Evolutionary conservation across 129 eudicot species (phyloP).

Genomic region (Sambucus nigra): DNA sequence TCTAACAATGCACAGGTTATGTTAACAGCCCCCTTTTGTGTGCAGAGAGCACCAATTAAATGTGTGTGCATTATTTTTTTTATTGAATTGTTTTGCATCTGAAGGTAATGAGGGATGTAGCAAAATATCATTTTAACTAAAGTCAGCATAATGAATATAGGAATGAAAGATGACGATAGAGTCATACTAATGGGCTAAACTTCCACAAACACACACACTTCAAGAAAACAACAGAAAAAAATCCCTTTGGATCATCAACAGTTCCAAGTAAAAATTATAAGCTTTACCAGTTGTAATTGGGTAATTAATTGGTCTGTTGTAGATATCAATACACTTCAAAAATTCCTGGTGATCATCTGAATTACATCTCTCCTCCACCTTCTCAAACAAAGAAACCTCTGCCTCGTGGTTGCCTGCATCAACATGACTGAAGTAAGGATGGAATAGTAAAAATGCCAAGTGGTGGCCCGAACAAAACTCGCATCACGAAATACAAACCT

Average conservation of each 20-base stretch:
- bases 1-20: no score
- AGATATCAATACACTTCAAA: conserved; percentile 53
- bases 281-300: conserved; percentile 54
- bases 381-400: conserved; percentile 46
- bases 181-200: not conserved
- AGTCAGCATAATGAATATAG: no score
- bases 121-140: no score
- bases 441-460: not conserved
- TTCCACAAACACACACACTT: not conserved
- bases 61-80: no score
- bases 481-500: no score
- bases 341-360: conserved; percentile 42
- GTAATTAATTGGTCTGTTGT: conserved; percentile 38
- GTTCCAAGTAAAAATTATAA: not conserved
- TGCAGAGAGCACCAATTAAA: no score
- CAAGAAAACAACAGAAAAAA: not conserved
- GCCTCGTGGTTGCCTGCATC: conserved; percentile 45
- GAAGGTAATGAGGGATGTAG: no score
- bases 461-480: no score
- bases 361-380: conserved; percentile 47
- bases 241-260: no score
- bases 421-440: conserved; percentile 6
- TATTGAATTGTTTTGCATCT: no score
- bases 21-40: no score
- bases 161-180: not conserved